Conservation (phyloP, 208 protist species). For the Endotrypanum monterogeii region DNA sequence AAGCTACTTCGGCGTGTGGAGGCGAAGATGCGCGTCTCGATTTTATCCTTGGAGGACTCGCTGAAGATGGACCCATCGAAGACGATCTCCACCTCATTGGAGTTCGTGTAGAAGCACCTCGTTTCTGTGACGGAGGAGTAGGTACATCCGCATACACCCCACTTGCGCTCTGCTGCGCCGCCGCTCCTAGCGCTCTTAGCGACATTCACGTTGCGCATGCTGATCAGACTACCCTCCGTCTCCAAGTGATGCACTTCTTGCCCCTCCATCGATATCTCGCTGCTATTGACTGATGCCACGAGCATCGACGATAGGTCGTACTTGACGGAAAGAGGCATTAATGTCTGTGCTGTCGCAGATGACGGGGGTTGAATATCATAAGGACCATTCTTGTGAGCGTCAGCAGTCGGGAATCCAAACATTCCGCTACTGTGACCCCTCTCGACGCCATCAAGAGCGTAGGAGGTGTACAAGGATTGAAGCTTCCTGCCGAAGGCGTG, state of each 20-base stretch:
- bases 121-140: constrained; percentile 18
- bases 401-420: neutral
- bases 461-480: constrained; percentile 42
- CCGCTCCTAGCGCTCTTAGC: neutral
- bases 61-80: constrained; percentile 30
- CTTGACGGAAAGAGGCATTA: neutral
- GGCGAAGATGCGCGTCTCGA: constrained; percentile 14
- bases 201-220: neutral
- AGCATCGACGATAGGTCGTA: neutral
- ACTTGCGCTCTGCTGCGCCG: constrained; percentile 6
- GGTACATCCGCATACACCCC: constrained; percentile 45
- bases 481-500: constrained; percentile 33
- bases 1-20: constrained; percentile 30
- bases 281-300: neutral
- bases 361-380: neutral
- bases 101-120: constrained; percentile 48
- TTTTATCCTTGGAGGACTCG: constrained; percentile 2
- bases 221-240: neutral
- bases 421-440: constrained; percentile 4
- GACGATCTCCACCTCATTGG: constrained; percentile 26
- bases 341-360: neutral
- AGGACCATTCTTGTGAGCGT: neutral
- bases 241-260: neutral
- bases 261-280: neutral
- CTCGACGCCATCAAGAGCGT: constrained; percentile 19